Evolutionary conservation across 2,329 filamentous ascomycete genomes (phyloP).

Genomic region (Metarhizium brunneum): DNA sequence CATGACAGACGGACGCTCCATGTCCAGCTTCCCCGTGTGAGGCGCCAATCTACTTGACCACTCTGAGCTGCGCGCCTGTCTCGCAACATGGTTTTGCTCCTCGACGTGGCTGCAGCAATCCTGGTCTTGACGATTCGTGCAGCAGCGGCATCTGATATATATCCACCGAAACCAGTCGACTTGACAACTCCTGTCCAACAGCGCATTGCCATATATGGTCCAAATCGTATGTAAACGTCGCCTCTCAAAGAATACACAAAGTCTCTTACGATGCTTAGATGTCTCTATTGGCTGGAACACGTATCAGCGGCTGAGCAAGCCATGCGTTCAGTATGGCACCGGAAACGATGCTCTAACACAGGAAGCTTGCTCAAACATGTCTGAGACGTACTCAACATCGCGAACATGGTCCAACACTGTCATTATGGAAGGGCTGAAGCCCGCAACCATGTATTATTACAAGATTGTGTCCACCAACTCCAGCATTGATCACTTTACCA

Average conservation of each 20-base stretch:
- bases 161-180: not conserved
- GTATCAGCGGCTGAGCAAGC: conserved; percentile 32
- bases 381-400: conserved; percentile 41
- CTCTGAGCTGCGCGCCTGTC: not conserved
- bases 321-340: conserved; percentile 44
- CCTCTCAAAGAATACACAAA: too few relatives aligned
- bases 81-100: not conserved
- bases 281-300: conserved; percentile 50
- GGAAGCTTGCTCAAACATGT: conserved; percentile 33
- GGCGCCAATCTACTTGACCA: too few relatives aligned
- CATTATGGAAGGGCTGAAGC: conserved; percentile 31
- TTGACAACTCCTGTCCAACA: not conserved
- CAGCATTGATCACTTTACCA: conserved; percentile 42
- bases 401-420: conserved; percentile 44
- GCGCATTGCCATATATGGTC: not conserved
- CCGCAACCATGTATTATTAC: conserved; percentile 52
- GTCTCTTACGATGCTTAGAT: conserved; percentile 22
- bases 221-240: not conserved
- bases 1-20: too few relatives aligned
- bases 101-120: not conserved
- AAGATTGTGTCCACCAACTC: conserved; percentile 48
- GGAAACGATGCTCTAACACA: conserved; percentile 26
- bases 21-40: too few relatives aligned
- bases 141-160: not conserved
- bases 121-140: not conserved